Percentiles rank a stretch among this genome's conserved stretches.
Conservation (phyloP, 805 yeast species). For the Cephaloascus fragrans region DNA sequence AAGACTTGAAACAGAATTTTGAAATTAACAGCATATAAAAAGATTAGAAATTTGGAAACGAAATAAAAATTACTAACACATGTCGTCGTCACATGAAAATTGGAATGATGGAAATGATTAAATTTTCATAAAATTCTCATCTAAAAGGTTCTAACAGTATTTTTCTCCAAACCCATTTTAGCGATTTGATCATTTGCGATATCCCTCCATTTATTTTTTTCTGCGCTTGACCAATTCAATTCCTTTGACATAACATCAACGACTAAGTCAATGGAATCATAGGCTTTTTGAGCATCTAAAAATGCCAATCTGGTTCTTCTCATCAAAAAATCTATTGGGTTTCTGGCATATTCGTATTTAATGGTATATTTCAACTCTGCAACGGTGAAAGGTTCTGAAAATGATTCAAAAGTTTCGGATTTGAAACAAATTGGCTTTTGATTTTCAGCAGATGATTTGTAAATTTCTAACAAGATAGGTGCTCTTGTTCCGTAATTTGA, state of each 20-base stretch:
- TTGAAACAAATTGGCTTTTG: slow-evolving; percentile 40
- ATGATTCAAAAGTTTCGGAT: slow-evolving; percentile 29
- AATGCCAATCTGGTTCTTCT: slow-evolving; percentile 92
- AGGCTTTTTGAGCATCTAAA: slow-evolving; percentile 78
- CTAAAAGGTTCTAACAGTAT: neutral
- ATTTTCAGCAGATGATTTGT: slow-evolving; percentile 39
- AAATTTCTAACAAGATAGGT: slow-evolving; percentile 48
- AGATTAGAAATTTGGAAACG: no score
- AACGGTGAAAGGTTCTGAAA: slow-evolving; percentile 78
- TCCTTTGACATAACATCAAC: slow-evolving; percentile 79
- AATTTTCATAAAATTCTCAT: neutral
- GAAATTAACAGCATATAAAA: no score
- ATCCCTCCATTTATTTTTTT: slow-evolving; percentile 41
- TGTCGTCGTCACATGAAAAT: no score
- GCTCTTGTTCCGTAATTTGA: slow-evolving; percentile 87
- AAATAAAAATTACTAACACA: no score
- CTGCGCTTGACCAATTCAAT: slow-evolving; percentile 58
- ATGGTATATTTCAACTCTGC: slow-evolving; percentile 84
- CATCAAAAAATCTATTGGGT: slow-evolving; percentile 83
- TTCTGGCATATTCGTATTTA: slow-evolving; percentile 75
- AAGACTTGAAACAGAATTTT: no score
- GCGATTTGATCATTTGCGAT: slow-evolving; percentile 51
- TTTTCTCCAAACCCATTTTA: slow-evolving; percentile 37
- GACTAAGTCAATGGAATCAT: slow-evolving; percentile 72
- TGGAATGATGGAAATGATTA: no score